These are phyloP conservation scores for Colletotrichum australisinense DNA, from an alignment of 2,329 filamentous ascomycete species.

Conservation along the genomic window DNA sequence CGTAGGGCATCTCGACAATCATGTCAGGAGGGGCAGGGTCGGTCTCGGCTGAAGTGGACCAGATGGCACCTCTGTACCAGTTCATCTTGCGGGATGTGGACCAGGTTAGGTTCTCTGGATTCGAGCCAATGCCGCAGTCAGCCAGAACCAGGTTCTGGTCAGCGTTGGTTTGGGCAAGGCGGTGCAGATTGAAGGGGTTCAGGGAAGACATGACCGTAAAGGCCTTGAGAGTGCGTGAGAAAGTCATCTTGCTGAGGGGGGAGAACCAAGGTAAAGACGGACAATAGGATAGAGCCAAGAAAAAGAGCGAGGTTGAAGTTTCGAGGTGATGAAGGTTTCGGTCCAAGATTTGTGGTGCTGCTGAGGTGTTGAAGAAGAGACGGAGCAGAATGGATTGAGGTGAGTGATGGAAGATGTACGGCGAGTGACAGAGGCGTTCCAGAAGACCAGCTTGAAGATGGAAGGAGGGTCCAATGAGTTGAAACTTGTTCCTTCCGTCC, in stretches of 20 bases:
- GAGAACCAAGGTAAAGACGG: not conserved
- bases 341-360: not conserved
- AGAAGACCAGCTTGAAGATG: not conserved
- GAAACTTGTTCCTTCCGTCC: not conserved
- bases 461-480: not conserved
- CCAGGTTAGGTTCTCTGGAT: constrained; percentile 51
- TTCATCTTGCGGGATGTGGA: constrained; percentile 58
- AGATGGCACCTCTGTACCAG: constrained; percentile 53
- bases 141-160: constrained; percentile 53
- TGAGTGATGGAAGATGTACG: not conserved
- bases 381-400: not conserved
- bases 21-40: constrained; percentile 51
- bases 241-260: not conserved
- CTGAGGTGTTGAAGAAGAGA: not conserved
- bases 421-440: not conserved
- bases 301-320: not conserved
- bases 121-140: constrained; percentile 56
- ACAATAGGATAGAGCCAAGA: not conserved
- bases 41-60: constrained; percentile 47
- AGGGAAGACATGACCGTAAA: constrained; percentile 21
- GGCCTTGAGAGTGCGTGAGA: constrained; percentile 15
- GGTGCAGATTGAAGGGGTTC: constrained; percentile 19
- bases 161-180: constrained; percentile 41
- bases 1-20: constrained; percentile 52
- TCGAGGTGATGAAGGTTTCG: not conserved